Conservation (phyloP, 768 basidiomycete species). For the Hydnum rufescens region DNA sequence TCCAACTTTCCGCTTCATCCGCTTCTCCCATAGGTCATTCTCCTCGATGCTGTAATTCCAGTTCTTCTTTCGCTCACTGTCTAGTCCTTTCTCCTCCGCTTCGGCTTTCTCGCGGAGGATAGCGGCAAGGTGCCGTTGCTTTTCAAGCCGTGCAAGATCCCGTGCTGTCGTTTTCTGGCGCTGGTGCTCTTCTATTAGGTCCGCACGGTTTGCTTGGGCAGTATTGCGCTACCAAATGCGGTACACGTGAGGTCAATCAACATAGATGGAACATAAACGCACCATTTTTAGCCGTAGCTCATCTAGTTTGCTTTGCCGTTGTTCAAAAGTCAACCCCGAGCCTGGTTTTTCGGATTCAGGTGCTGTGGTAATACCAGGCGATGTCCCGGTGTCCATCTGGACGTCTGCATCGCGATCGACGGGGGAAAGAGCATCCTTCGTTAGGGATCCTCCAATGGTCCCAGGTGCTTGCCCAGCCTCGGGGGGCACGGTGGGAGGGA, state of each 20-base stretch:
- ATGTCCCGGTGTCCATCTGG: too few relatives aligned
- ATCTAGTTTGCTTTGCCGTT: conserved; percentile 58
- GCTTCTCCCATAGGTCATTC: conserved; percentile 93
- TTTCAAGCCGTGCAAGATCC: conserved; percentile 68
- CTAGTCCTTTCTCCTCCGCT: conserved; percentile 81
- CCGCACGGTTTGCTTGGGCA: conserved; percentile 62
- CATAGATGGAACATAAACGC: conserved; percentile 15
- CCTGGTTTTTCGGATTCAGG: too few relatives aligned
- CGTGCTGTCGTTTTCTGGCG: conserved; percentile 56
- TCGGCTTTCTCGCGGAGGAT: conserved; percentile 65
- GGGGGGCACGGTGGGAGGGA: conserved; percentile 1
- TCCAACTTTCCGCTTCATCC: conserved; percentile 58
- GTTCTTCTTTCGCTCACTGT: conserved; percentile 74
- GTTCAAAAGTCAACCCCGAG: conserved; percentile 33
- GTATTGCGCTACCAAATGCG: conserved; percentile 38
- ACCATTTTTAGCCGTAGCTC: conserved; percentile 67
- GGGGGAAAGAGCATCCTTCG: too few relatives aligned
- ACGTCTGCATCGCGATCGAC: too few relatives aligned
- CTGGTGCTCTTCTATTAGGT: conserved; percentile 69
- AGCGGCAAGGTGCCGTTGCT: conserved; percentile 81
- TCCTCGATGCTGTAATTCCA: conserved; percentile 95
- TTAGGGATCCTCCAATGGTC: too few relatives aligned
- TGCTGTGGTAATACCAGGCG: too few relatives aligned
- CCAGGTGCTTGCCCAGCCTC: too few relatives aligned
- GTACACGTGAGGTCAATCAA: too few relatives aligned